Evolutionary conservation across 805 yeast genomes (phyloP), one percentile per base, ranked within the genome.

Genomic region (Pichia exigua): DNA sequence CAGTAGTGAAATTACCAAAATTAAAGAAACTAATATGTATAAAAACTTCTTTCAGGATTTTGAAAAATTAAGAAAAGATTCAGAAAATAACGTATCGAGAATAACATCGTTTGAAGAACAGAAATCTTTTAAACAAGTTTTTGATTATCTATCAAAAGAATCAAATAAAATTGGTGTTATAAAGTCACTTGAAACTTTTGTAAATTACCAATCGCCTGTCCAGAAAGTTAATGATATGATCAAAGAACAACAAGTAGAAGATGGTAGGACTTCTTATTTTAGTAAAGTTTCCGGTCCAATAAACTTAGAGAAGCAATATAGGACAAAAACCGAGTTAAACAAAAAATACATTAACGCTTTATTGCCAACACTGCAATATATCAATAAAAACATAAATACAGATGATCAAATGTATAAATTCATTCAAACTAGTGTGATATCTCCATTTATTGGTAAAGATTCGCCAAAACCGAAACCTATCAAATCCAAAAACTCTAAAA

Each of bases 31-130:
- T 45, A 50, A 57, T 26, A 52, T 61, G 8, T 65, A 64, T 48
- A 52, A 61, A 38, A 56, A 49, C 15, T 65, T 63, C 41, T 63
- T 65, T 17, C 51, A 59, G 18, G 65, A 59, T 24, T 64, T 62
- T 46, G 60, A 64, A 22, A 53, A 55, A 30, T 15, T 38, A 20
- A 57, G 64, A 13, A 57, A 55, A 22, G 49, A 52, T 42, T 45
- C 46, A 17, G 54, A 53, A 39, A 35, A 42, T 26, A 38, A 42
- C 3, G 27, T 32, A 17, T 47, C 56, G 15, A 59, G 59, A 44
- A 53, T 61, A 43, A 55, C 67, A 3, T 64, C 69, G 0, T 59
- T 64, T 42, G 65, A 65, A 40, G 70, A 66, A 46, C 66, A 64
- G 47, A 62, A 65, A 47, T 63, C 69, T 4, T 66, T 66, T 46